phyloP scores from a whole-genome alignment of 2,329 filamentous ascomycete species.

The Colletotrichum echinochloae region DNA sequence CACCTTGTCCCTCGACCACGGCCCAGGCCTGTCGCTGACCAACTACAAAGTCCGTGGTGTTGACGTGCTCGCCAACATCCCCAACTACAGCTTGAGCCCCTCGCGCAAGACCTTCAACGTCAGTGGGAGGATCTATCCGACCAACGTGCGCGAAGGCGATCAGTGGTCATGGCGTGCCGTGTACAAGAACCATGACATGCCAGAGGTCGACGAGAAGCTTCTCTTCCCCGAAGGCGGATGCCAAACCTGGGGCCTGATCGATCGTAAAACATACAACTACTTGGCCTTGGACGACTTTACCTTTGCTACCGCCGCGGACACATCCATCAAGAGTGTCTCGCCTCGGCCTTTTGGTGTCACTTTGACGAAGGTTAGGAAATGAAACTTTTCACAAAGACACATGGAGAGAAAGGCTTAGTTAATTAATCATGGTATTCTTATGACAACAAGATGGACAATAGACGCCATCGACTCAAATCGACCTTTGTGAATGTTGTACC shows the following conservation, averaged over 20 bases:
- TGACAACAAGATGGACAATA: not conserved
- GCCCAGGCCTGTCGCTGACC: conserved; percentile 54
- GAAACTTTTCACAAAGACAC: not conserved
- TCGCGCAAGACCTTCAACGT: conserved; percentile 17
- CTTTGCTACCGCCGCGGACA: conserved; percentile 38
- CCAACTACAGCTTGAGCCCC: conserved; percentile 42
- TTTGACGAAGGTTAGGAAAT: not conserved
- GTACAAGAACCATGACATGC: conserved; percentile 44
- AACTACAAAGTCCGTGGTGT: conserved; percentile 56
- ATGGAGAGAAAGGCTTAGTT: not conserved
- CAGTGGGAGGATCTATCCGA: conserved; percentile 31
- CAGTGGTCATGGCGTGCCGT: conserved; percentile 51
- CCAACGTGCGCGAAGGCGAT: conserved; percentile 14
- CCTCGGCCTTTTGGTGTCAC: conserved; percentile 24
- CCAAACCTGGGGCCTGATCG: conserved; percentile 49
- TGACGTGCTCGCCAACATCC: conserved; percentile 53
- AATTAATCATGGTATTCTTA: not conserved
- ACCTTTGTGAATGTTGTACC: not conserved
- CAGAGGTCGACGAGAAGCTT: conserved; percentile 43
- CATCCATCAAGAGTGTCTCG: conserved; percentile 15
- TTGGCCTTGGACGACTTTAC: conserved; percentile 49
- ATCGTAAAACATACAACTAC: conserved; percentile 50
- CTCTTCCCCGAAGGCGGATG: conserved; percentile 49
- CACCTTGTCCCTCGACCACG: conserved; percentile 53
- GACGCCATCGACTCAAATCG: no score